These are phyloP conservation scores for Rhynchospora breviuscula DNA, from an alignment of 176 grass and related monocot species.

Conservation along the genomic window DNA sequence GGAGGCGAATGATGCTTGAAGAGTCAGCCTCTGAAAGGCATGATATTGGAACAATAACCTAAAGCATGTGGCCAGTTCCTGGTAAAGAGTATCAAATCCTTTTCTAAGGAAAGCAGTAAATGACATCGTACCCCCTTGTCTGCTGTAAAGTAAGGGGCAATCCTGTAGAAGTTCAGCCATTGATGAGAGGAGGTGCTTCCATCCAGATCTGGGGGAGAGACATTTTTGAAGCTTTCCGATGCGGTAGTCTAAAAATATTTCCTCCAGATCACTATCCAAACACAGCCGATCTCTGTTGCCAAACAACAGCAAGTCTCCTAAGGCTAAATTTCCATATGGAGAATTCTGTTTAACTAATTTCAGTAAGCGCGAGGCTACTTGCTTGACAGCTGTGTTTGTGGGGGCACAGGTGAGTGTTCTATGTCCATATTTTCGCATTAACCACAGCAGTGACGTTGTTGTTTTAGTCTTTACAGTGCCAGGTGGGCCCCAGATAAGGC, in stretches of 20 bases:
- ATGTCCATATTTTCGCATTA: conserved; percentile 12
- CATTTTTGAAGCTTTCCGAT: conserved; percentile 37
- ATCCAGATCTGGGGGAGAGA: conserved; percentile 53
- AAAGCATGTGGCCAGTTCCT: conserved; percentile 35
- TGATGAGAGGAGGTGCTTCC: conserved; percentile 44
- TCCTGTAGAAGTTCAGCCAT: conserved; percentile 40
- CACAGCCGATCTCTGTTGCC: conserved; percentile 50
- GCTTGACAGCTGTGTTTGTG: conserved; percentile 43
- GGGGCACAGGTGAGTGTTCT: conserved; percentile 45
- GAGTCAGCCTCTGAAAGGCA: conserved; percentile 37
- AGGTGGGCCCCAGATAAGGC: conserved; percentile 51
- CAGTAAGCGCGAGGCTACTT: conserved; percentile 35
- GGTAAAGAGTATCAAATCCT: conserved; percentile 35
- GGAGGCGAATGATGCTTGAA: conserved; percentile 37
- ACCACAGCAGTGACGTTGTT: conserved; percentile 34
- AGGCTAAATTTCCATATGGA: neutral
- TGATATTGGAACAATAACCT: conserved; percentile 49
- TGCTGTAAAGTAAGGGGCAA: conserved; percentile 34
- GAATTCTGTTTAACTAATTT: conserved; percentile 28
- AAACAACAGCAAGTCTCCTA: conserved; percentile 62
- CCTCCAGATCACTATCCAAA: conserved; percentile 34
- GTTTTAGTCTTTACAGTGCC: conserved; percentile 64
- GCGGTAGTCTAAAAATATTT: conserved; percentile 62
- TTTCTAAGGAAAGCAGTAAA: conserved; percentile 38
- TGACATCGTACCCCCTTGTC: conserved; percentile 12